Conservation (phyloP, 108 stramenopile genomes). For the Skeletonema costatum region DNA sequence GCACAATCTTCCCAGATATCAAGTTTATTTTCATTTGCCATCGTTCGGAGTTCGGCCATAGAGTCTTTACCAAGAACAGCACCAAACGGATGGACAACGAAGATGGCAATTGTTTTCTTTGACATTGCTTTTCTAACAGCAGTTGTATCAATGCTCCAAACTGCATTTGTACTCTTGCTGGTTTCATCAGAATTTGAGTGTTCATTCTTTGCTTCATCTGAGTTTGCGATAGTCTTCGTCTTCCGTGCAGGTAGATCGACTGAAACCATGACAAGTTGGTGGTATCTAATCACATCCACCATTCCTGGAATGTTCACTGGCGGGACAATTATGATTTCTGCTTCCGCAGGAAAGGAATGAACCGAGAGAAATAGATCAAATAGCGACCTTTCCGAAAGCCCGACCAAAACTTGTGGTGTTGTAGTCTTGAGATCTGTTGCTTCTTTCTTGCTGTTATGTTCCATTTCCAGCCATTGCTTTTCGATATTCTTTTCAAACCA, state of each 20-base stretch:
- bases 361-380: conserved; percentile 72
- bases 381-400: conserved; percentile 75
- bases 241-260: conserved; percentile 59
- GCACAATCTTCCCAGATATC: conserved; percentile 88
- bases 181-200: background rate
- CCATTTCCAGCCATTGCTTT: conserved; percentile 17
- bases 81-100: conserved; percentile 88
- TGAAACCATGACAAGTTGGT: conserved; percentile 62
- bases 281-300: conserved; percentile 64
- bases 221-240: background rate
- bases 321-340: conserved; percentile 75
- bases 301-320: conserved; percentile 82
- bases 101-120: conserved; percentile 71
- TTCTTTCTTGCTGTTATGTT: background rate
- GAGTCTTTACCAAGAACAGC: conserved; percentile 27
- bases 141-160: conserved; percentile 45
- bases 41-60: conserved; percentile 43
- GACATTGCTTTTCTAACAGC: conserved; percentile 58
- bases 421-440: background rate
- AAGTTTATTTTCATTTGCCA: conserved; percentile 49
- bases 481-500: conserved; percentile 28
- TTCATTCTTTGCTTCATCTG: conserved; percentile 6
- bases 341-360: conserved; percentile 55
- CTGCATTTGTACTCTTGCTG: conserved; percentile 9
- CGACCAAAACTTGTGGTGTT: conserved; percentile 52